phyloP scores from a whole-genome alignment of 768 basidiomycete genomes.

The Cystofilobasidium ferigula region DNA sequence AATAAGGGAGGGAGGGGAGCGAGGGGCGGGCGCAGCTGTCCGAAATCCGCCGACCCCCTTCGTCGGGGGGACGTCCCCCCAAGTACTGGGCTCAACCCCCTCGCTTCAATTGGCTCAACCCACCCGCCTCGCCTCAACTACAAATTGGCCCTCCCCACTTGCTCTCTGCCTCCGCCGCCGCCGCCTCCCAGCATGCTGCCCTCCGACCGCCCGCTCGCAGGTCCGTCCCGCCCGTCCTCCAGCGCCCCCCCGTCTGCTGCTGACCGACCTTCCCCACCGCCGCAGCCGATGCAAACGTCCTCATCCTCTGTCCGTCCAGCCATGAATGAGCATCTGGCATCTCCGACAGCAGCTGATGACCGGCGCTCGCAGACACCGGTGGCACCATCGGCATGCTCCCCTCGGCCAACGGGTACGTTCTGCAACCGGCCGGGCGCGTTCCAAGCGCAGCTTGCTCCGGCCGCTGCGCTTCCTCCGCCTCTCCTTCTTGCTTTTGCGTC shows the following conservation, averaged over 20 bases:
- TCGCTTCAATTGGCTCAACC: no score
- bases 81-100: no score
- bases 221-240: neutral
- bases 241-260: neutral
- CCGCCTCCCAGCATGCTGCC: neutral
- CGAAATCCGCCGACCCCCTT: no score
- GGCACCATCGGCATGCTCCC: conserved; percentile 55
- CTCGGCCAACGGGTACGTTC: conserved; percentile 7
- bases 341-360: neutral
- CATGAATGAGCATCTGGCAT: no score
- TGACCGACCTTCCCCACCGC: neutral
- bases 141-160: no score
- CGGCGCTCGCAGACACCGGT: conserved; percentile 48
- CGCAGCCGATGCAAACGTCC: conserved; percentile 20
- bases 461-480: conserved; percentile 56
- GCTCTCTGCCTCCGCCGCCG: neutral
- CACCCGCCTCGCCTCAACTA: no score
- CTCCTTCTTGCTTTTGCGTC: neutral
- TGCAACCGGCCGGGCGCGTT: neutral
- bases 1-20: no score
- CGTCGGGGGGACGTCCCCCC: no score
- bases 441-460: conserved; percentile 56
- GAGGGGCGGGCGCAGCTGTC: no score
- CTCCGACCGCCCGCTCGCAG: neutral
- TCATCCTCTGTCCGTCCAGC: conserved; percentile 15